Conservation (phyloP, 495 filamentous ascomycete genomes). For the Aspergillus wentii region DNA sequence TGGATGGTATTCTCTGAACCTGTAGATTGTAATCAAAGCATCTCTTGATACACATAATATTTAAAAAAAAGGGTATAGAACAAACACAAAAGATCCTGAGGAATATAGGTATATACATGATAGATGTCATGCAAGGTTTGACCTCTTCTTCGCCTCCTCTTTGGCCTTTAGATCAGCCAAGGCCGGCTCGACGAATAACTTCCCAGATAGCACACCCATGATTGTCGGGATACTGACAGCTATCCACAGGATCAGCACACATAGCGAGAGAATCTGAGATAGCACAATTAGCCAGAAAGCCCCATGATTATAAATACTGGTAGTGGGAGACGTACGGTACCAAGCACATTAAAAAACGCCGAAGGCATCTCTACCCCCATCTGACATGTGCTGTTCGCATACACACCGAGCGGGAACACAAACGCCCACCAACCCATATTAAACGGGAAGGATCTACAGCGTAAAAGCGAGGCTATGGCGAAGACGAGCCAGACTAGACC, state of each 20-base stretch:
- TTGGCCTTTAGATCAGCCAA: constrained; percentile 32
- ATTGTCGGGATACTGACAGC: constrained; percentile 42
- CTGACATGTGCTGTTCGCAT: constrained; percentile 42
- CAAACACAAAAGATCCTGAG: too few relatives aligned
- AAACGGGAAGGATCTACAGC: constrained; percentile 49
- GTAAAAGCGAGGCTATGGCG: constrained; percentile 32
- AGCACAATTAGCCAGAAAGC: too few relatives aligned
- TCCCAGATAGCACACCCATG: constrained; percentile 34
- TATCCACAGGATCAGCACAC: constrained; percentile 48
- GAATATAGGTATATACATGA: too few relatives aligned
- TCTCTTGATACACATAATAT: too few relatives aligned
- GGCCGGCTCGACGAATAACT: constrained; percentile 50
- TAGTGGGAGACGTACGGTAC: constrained; percentile 30
- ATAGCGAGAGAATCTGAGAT: constrained; percentile 40
- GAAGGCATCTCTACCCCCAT: constrained; percentile 48
- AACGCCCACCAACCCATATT: constrained; percentile 69
- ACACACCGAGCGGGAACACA: constrained; percentile 56
- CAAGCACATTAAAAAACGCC: constrained; percentile 47
- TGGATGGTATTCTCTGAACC: too few relatives aligned
- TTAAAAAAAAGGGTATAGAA: too few relatives aligned
- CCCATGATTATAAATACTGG: too few relatives aligned
- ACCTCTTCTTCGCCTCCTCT: too few relatives aligned
- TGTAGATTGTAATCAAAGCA: too few relatives aligned
- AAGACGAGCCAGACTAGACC: constrained; percentile 60
- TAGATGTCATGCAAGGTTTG: too few relatives aligned